Evolutionary conservation across 2,329 filamentous ascomycete genomes (phyloP).

Genomic region (Hortaea werneckii): DNA sequence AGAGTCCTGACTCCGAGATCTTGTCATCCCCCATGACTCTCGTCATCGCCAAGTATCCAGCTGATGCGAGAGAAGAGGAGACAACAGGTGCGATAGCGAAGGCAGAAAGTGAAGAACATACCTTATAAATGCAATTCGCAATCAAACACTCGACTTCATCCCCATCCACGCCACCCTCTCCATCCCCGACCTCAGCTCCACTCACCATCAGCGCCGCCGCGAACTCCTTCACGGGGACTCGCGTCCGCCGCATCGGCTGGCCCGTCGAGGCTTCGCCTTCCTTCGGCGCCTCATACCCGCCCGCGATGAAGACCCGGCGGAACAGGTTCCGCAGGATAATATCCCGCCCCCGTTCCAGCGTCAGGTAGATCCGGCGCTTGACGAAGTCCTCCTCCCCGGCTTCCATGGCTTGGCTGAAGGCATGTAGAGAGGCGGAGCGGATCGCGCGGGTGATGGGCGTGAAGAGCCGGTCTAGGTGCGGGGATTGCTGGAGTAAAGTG

Average conservation of each 20-base stretch:
- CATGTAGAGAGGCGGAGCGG: constrained; percentile 67
- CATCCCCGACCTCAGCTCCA: constrained; percentile 40
- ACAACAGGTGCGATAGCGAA: too few species aligned
- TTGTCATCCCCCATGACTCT: too few species aligned
- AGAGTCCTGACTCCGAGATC: too few species aligned
- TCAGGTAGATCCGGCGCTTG: constrained; percentile 85
- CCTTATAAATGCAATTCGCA: constrained; percentile 98
- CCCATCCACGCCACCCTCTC: constrained; percentile 56
- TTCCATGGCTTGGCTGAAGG: constrained; percentile 72
- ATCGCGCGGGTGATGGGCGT: constrained; percentile 69
- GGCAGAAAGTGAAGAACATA: constrained; percentile 37
- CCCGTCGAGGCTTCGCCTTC: constrained; percentile 47
- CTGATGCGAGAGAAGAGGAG: too few species aligned
- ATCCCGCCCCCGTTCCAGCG: constrained; percentile 82
- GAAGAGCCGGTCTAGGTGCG: constrained; percentile 67
- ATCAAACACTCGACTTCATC: constrained; percentile 95
- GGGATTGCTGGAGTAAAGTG: constrained; percentile 62
- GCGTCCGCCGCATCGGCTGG: constrained; percentile 55
- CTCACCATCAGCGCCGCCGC: constrained; percentile 71
- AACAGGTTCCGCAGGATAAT: constrained; percentile 85
- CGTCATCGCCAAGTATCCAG: too few species aligned
- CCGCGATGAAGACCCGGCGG: constrained; percentile 78
- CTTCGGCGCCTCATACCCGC: constrained; percentile 70
- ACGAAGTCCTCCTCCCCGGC: constrained; percentile 87
- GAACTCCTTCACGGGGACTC: constrained; percentile 77